Percentiles rank a stretch among this genome's conserved stretches.
Conservation (phyloP, 2,329 filamentous ascomycete species). For the Paracoccidioides lutzii region DNA sequence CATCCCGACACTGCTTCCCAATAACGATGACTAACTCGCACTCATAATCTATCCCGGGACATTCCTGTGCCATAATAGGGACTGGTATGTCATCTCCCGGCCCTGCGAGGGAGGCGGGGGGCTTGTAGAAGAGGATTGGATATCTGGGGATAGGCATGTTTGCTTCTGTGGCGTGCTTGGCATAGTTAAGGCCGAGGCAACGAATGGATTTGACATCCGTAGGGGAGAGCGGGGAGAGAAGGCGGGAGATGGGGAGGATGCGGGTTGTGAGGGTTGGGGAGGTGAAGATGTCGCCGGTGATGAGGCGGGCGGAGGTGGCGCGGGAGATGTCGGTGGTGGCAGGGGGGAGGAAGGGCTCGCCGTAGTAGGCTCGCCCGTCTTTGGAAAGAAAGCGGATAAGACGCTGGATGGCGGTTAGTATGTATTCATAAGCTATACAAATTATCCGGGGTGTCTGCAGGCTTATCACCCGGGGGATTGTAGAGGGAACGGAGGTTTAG, state of each 20-base stretch:
- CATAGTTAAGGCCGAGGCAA: slow-evolving; percentile 60
- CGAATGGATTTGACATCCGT: slow-evolving; percentile 54
- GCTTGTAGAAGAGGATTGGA: slow-evolving; percentile 65
- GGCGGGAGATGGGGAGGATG: slow-evolving; percentile 37
- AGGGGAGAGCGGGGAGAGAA: slow-evolving; percentile 52
- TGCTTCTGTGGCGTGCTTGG: slow-evolving; percentile 56
- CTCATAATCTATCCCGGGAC: slow-evolving; percentile 61
- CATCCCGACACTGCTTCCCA: slow-evolving; percentile 52
- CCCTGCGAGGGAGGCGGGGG: slow-evolving; percentile 51
- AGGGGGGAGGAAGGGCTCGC: slow-evolving; percentile 56
- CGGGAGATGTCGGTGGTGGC: slow-evolving; percentile 49
- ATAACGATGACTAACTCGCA: slow-evolving; percentile 66
- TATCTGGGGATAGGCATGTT: slow-evolving; percentile 56
- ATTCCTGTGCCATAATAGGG: slow-evolving; percentile 50
- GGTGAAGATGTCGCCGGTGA: slow-evolving; percentile 54
- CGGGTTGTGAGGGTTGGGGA: slow-evolving; percentile 51
- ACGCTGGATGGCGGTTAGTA: slow-evolving; percentile 35
- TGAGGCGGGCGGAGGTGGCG: slow-evolving; percentile 48
- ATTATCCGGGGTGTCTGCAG: too few species aligned
- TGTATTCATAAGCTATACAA: too few species aligned
- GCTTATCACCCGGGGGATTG: too few species aligned
- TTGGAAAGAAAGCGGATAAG: slow-evolving; percentile 61
- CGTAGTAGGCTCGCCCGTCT: slow-evolving; percentile 58
- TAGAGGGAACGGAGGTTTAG: neutral
- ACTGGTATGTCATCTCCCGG: slow-evolving; percentile 56